A percentile compares a stretch with the other conserved stretches of the same genome.
Evolutionary conservation across 192 early-diverging fungal species (phyloP).

Genomic region (Coemansia sp.): DNA sequence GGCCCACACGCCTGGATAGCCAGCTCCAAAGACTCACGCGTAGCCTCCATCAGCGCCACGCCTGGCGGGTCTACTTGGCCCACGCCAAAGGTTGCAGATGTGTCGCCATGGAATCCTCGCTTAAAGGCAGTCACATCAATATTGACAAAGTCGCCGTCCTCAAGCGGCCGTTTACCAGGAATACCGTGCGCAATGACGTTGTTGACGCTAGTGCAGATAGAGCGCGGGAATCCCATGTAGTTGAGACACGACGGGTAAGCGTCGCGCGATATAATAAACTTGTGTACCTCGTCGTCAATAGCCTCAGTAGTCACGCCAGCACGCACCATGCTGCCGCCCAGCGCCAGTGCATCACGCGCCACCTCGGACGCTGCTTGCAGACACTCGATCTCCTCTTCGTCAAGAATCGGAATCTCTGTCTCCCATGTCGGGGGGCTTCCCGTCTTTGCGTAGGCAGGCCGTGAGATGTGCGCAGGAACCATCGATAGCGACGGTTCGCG

Average conservation of each 20-base stretch:
- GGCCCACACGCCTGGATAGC: constrained; percentile 72
- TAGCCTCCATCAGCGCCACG: constrained; percentile 54
- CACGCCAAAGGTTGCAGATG: constrained; percentile 63
- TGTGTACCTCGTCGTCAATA: constrained; percentile 57
- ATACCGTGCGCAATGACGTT: constrained; percentile 84
- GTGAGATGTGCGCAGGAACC: constrained; percentile 49
- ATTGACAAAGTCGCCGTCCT: constrained; percentile 73
- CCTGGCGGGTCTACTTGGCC: constrained; percentile 62
- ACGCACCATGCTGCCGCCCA: constrained; percentile 56
- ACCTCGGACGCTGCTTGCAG: constrained; percentile 56
- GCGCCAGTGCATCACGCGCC: constrained; percentile 57
- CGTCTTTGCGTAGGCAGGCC: constrained; percentile 59
- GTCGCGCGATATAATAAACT: constrained; percentile 48
- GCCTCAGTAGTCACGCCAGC: constrained; percentile 53
- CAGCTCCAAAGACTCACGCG: constrained; percentile 57
- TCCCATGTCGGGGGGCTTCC: constrained; percentile 57
- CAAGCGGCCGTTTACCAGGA: constrained; percentile 60
- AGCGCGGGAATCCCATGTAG: constrained; percentile 72
- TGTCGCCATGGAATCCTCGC: constrained; percentile 74
- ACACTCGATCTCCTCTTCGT: constrained; percentile 37
- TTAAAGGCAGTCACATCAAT: constrained; percentile 71
- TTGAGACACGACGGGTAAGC: constrained; percentile 79
- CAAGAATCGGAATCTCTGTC: constrained; percentile 42
- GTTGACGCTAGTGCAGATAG: constrained; percentile 79
- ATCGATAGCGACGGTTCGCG: constrained; percentile 21